Evolutionary conservation across 305 asterid genomes (phyloP).

Genomic region (Stenogyne calaminthoides): DNA sequence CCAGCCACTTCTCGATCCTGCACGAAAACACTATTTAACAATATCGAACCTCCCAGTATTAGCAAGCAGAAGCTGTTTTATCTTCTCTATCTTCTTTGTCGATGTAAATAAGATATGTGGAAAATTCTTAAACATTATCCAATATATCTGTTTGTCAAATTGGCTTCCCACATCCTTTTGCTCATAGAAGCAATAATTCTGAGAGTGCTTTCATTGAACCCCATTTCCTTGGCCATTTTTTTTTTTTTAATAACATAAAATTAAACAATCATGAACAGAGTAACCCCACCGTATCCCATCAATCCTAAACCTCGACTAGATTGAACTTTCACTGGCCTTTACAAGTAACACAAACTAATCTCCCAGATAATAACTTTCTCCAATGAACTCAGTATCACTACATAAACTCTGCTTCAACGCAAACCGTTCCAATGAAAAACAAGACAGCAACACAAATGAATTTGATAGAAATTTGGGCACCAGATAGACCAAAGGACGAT

Average conservation of each 20-base stretch:
- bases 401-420: background rate
- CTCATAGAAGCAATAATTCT: constrained; percentile 23
- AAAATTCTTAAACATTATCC: background rate
- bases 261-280: background rate
- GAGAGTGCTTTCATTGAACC: constrained; percentile 23
- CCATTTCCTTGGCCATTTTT: constrained; percentile 29
- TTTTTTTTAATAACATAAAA: background rate
- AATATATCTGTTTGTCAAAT: constrained; percentile 12
- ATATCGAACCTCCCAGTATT: constrained; percentile 23
- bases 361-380: background rate
- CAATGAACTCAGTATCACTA: background rate
- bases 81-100: constrained; percentile 21
- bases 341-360: background rate
- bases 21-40: too few species aligned
- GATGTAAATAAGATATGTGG: background rate
- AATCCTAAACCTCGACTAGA: background rate
- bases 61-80: constrained; percentile 27
- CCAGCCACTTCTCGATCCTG: too few species aligned
- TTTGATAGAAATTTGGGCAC: background rate
- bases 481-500: background rate
- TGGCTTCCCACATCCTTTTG: constrained; percentile 25
- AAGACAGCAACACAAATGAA: background rate
- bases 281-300: background rate
- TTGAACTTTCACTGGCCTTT: background rate
- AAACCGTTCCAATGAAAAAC: background rate